Base-by-base conservation (phyloP, 176 grass and related monocot genomes). In the Bonia amplexicaulis region DNA sequence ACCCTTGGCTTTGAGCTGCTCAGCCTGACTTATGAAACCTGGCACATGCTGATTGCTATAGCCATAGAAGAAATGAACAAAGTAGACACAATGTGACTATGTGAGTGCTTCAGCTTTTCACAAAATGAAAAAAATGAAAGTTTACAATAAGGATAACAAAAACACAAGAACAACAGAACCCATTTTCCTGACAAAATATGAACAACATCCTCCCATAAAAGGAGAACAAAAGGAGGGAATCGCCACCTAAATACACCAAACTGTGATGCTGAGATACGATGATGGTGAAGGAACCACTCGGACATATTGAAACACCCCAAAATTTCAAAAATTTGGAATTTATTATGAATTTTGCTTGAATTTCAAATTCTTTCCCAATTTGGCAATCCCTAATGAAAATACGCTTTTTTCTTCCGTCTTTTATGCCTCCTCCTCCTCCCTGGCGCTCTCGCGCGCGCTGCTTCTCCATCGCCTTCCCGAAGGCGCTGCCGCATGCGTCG, bases 1-100 rank as follows among this genome's bases (percentile, higher is more conserved):
- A 68, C 96, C 93, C 91, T 99, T 99, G 81, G 90, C 88, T 87
- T 96, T 96, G 27, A 99, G 93, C 77, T 96, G 81, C 60, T 99
- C 96, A 48, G 96, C 89, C 77, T 82, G 83, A 64, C 86, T 89
- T 51, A 99, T 91, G 86, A 99, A 99, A 71, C 96, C 90, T 31
- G 96, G 96, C 33, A 99, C 96, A 64, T 99, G 96, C 84, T 94
- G 88, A 82, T 88, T 96, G 86, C 96, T 99, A 57, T 35, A 68
- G 2, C 39, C 69, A 90, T 15, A 17, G 22, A 92, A 82, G 55
- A 85, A 60, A 69, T 20, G 44, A 42, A 41, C 25, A 52, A 2
- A 73, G 45, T 3, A 80, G n/a, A 63, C 9, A 75, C 8, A 67
- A 14, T 26, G 15, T 91, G 49, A n/a, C 4, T 39, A 9, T 25